Evolutionary conservation across 169 alveolate species (phyloP).

Genomic region (Plasmodium cynomolgi): DNA sequence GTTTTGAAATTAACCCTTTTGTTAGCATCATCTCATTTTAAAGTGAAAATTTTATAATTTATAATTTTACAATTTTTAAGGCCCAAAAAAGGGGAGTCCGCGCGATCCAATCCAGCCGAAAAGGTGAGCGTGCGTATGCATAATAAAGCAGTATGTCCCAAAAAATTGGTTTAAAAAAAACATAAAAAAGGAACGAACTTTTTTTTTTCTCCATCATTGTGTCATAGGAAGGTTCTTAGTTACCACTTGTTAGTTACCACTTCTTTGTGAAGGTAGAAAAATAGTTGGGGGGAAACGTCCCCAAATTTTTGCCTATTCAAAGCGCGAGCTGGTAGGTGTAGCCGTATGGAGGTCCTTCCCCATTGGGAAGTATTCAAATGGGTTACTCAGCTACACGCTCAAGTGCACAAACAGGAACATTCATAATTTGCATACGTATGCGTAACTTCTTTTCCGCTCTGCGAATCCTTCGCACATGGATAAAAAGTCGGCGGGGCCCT

Average conservation of each 20-base stretch:
- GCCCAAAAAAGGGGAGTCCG: conserved; percentile 53
- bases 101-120: conserved; percentile 7
- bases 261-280: not conserved
- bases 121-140: not conserved
- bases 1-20: not conserved
- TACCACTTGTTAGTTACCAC: not conserved
- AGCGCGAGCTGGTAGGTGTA: not conserved
- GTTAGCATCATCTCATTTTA: conserved; percentile 1
- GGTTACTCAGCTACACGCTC: not conserved
- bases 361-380: not conserved
- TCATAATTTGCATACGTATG: not conserved
- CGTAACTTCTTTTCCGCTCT: not conserved
- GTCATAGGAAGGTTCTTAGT: not conserved
- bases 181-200: not conserved
- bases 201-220: not conserved
- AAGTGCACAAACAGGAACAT: not conserved
- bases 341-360: not conserved
- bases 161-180: not conserved
- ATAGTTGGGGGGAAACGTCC: not conserved
- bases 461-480: not conserved
- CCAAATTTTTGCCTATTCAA: not conserved
- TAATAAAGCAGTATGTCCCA: not conserved
- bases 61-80: conserved; percentile 1
- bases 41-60: conserved; percentile 63
- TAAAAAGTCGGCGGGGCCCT: not conserved